A percentile compares a stretch with the other conserved stretches of the same genome.
Conservation (phyloP, 2,329 filamentous ascomycete species). For the Ophiostoma populinum region DNA sequence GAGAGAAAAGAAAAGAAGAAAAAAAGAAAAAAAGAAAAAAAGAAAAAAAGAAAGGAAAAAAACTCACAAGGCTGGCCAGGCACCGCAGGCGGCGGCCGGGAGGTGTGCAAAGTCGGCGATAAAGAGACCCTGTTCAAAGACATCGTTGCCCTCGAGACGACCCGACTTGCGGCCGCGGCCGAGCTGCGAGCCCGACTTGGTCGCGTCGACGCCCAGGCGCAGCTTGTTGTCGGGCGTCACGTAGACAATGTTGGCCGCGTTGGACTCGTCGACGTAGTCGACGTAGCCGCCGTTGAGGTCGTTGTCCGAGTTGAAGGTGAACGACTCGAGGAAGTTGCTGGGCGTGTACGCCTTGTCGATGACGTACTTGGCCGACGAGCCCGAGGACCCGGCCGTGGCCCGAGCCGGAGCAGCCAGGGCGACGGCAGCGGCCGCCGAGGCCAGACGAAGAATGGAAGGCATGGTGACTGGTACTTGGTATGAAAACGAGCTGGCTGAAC, state of each 20-base stretch:
- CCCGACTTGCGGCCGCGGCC: constrained; percentile 35
- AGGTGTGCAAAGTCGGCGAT: constrained; percentile 54
- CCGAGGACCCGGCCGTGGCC: constrained; percentile 15
- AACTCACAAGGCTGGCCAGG: constrained; percentile 52
- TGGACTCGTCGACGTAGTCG: constrained; percentile 25
- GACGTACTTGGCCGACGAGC: constrained; percentile 20
- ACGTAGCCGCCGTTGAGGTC: constrained; percentile 54
- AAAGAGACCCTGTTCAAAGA: constrained; percentile 49
- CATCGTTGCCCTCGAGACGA: constrained; percentile 43
- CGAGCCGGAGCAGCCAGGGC: background rate
- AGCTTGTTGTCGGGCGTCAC: constrained; percentile 22
- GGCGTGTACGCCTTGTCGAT: constrained; percentile 24
- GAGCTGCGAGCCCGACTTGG: background rate
- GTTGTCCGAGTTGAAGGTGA: constrained; percentile 21
- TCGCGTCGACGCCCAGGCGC: constrained; percentile 10
- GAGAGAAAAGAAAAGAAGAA: too few species aligned
- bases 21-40: too few species aligned
- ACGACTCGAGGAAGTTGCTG: constrained; percentile 31
- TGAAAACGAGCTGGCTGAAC: too few species aligned
- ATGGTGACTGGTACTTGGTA: too few species aligned
- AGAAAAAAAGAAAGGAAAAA: background rate
- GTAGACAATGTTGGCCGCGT: constrained; percentile 21
- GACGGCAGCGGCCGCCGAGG: constrained; percentile 18
- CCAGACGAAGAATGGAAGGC: constrained; percentile 6
- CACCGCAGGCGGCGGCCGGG: constrained; percentile 46